Percentiles rank a stretch among this genome's conserved stretches.
Evolutionary conservation across 176 grass and related monocot genomes (phyloP).

Genomic region (Lolium multiflorum): DNA sequence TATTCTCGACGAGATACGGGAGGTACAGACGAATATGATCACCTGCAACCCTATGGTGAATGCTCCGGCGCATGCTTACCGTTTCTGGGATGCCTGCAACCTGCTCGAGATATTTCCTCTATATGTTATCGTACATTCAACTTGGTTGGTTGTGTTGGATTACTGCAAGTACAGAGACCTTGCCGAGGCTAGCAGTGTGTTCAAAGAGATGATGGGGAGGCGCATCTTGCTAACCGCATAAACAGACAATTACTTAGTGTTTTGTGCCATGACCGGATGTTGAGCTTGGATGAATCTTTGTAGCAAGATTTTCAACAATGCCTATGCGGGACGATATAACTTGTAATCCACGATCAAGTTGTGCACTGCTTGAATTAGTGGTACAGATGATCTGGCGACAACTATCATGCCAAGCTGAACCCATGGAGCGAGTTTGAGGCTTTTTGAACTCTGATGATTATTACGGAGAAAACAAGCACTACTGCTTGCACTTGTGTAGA

Average conservation of each 20-base stretch:
- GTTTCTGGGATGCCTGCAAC: conserved; percentile 60
- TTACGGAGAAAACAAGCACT: no score
- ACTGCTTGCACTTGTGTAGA: neutral
- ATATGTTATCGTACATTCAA: conserved; percentile 78
- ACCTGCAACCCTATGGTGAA: conserved; percentile 80
- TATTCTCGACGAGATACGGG: no score
- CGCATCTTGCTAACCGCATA: conserved; percentile 61
- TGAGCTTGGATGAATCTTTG: conserved; percentile 79
- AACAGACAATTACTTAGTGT: conserved; percentile 68
- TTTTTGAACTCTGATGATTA: no score
- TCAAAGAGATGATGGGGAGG: conserved; percentile 67
- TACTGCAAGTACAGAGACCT: conserved; percentile 70
- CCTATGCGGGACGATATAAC: no score
- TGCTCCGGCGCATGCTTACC: conserved; percentile 48
- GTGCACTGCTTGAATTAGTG: no score
- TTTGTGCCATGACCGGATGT: conserved; percentile 55
- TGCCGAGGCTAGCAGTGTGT: conserved; percentile 56
- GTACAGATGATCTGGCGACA: no score
- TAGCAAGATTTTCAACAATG: no score
- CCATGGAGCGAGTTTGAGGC: no score
- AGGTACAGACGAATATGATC: conserved; percentile 52
- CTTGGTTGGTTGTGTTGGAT: conserved; percentile 65
- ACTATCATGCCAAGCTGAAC: no score
- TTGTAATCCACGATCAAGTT: no score
- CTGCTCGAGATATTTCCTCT: conserved; percentile 82